phyloP scores from a whole-genome alignment of 768 basidiomycete genomes.

The Rhizopogon vulgaris region DNA sequence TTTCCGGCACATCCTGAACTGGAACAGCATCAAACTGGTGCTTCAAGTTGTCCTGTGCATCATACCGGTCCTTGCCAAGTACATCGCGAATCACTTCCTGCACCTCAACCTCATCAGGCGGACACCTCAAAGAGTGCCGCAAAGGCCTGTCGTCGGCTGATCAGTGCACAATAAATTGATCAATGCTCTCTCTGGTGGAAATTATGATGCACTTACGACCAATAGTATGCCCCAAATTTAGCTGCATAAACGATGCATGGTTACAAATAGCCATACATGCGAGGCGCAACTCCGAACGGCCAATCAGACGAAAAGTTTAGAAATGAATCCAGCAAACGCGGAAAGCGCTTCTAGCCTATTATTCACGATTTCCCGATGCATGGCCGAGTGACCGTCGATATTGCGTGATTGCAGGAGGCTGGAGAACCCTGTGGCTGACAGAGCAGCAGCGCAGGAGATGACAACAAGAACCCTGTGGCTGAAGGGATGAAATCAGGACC shows the following conservation, averaged over 20 bases:
- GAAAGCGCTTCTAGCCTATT: background rate
- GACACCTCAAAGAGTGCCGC: background rate
- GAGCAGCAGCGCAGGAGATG: conserved; percentile 54
- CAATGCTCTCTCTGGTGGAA: no score
- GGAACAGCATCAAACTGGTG: background rate
- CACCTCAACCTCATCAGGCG: background rate
- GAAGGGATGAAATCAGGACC: background rate
- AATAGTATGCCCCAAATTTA: background rate
- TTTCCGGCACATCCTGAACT: background rate
- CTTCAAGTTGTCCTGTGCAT: background rate
- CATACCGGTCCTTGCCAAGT: background rate
- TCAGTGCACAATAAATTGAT: background rate
- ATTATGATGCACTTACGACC: background rate
- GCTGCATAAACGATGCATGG: no score
- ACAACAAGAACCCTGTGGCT: no score
- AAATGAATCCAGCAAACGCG: background rate
- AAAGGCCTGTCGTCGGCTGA: background rate
- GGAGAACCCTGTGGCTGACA: conserved; percentile 27
- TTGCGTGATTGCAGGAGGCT: background rate
- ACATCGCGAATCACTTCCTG: no score
- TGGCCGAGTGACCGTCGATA: background rate
- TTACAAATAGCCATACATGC: background rate
- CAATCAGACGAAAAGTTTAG: background rate
- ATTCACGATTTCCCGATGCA: background rate
- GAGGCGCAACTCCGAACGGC: background rate